phyloP scores from a whole-genome alignment of 371 early-diverging fungal genomes.

The Cokeromyces recurvatus region DNA sequence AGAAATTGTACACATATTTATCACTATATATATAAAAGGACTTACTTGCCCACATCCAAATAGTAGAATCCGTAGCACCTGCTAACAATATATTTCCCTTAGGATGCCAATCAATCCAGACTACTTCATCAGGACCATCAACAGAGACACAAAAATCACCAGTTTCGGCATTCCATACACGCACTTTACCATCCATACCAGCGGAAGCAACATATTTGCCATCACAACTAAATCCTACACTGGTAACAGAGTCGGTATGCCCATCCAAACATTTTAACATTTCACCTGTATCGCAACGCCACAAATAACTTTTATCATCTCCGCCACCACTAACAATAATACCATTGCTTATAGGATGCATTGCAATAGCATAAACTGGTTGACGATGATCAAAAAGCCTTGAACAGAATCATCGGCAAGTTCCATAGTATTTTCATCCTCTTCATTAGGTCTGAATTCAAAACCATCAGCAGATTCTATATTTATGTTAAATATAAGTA shows the following conservation, averaged over 20 bases:
- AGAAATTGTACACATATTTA: neutral
- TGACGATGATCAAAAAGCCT: conserved; percentile 92
- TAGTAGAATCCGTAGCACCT: conserved; percentile 81
- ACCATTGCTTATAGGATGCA: conserved; percentile 70
- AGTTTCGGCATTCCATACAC: conserved; percentile 70
- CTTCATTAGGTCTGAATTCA: conserved; percentile 37
- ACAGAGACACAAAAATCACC: conserved; percentile 61
- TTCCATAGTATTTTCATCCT: conserved; percentile 57
- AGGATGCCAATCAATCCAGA: conserved; percentile 95
- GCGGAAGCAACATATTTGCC: conserved; percentile 88
- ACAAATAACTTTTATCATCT: conserved; percentile 89
- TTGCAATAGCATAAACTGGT: conserved; percentile 84
- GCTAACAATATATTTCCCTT: conserved; percentile 86
- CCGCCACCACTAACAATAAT: conserved; percentile 85
- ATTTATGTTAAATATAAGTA: neutral
- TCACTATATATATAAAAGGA: neutral
- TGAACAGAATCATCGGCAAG: conserved; percentile 87
- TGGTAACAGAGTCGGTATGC: conserved; percentile 88
- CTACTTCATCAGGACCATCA: conserved; percentile 85
- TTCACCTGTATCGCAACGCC: conserved; percentile 86
- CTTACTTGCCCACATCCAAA: conserved; percentile 93
- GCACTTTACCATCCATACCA: conserved; percentile 94
- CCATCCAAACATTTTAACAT: conserved; percentile 54
- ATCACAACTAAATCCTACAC: conserved; percentile 80
- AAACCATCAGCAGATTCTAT: conserved; percentile 20